phyloP scores from a whole-genome alignment of 129 eudicot genomes.

The Chrysanthemum seticuspe region DNA sequence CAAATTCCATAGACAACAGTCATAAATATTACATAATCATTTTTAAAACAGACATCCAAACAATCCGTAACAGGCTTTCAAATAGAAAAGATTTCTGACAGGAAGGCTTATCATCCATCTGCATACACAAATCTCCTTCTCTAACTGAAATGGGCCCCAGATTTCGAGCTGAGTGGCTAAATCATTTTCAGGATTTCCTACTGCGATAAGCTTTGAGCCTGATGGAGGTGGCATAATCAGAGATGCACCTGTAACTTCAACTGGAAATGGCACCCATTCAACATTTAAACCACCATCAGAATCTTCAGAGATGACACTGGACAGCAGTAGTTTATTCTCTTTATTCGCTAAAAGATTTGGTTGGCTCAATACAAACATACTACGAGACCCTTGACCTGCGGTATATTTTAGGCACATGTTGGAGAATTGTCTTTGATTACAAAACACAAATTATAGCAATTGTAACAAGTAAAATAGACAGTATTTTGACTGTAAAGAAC shows the following conservation, averaged over 20 bases:
- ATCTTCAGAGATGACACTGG: constrained; percentile 48
- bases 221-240: constrained; percentile 92
- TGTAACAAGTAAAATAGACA: no score
- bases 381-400: no score
- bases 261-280: constrained; percentile 83
- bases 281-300: constrained; percentile 40
- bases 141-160: constrained; percentile 69
- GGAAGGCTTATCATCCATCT: constrained; percentile 74
- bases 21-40: background rate
- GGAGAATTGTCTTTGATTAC: no score
- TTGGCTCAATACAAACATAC: no score
- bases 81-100: background rate
- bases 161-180: constrained; percentile 74
- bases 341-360: no score
- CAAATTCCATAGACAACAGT: no score
- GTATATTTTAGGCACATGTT: no score
- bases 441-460: no score
- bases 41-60: background rate
- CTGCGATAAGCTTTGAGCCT: constrained; percentile 10
- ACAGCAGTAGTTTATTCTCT: background rate
- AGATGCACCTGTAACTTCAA: constrained; percentile 66
- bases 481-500: no score
- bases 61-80: background rate
- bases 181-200: constrained; percentile 69
- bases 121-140: constrained; percentile 43